phyloP scores from a whole-genome alignment of 805 yeast species.

The Yarrowia sp. region DNA sequence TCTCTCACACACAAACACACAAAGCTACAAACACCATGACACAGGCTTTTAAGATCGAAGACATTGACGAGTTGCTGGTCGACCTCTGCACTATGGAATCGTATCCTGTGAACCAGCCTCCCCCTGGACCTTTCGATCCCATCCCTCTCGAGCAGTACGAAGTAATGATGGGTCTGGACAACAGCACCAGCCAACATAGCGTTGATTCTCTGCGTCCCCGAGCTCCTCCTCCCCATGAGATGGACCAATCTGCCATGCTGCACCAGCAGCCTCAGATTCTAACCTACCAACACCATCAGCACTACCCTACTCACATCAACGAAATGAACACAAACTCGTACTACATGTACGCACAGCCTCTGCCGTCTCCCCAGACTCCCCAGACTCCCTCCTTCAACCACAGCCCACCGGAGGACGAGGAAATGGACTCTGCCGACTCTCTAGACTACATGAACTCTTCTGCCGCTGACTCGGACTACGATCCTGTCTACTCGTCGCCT shows the following conservation, averaged over 20 bases:
- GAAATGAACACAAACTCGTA: conserved; percentile 10
- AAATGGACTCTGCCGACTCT: neutral
- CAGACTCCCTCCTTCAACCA: conserved; percentile 6
- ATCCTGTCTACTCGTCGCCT: neutral
- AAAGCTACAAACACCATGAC: neutral
- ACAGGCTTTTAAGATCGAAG: neutral
- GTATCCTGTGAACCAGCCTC: neutral
- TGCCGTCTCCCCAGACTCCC: neutral
- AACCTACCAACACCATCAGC: conserved; percentile 5
- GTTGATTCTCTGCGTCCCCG: neutral
- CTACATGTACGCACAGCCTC: neutral
- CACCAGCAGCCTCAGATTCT: conserved; percentile 1
- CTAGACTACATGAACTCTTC: neutral
- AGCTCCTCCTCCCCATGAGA: neutral
- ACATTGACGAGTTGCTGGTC: conserved; percentile 16
- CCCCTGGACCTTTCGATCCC: neutral
- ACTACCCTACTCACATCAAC: neutral
- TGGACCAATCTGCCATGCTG: neutral
- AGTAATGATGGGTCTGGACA: conserved; percentile 1
- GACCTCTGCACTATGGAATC: neutral
- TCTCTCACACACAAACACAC: neutral
- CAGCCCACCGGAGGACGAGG: neutral
- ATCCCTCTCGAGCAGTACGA: conserved; percentile 11
- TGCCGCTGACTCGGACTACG: neutral
- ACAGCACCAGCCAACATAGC: neutral